These are phyloP conservation scores for Nicotiana benthamiana DNA, from an alignment of 257 asterid genomes.

Conservation along the genomic window DNA sequence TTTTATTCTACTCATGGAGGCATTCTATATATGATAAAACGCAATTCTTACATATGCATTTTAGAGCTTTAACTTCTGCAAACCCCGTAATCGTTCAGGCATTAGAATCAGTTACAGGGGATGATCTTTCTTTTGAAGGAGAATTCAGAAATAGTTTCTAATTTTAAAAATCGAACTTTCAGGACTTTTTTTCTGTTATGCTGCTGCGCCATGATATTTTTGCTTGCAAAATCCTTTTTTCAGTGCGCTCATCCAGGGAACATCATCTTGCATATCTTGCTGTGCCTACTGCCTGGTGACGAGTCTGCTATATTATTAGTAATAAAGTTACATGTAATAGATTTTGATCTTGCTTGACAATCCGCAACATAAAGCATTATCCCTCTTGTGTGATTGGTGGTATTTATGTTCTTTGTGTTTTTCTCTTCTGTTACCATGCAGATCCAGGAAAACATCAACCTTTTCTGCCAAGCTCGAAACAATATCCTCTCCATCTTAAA, in stretches of 20 bases:
- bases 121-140: background rate
- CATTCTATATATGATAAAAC: background rate
- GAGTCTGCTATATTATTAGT: constrained; percentile 3
- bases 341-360: constrained; percentile 7
- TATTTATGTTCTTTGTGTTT: no score
- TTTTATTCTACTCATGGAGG: background rate
- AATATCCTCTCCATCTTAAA: constrained; percentile 50
- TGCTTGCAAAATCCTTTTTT: background rate
- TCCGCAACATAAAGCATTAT: background rate
- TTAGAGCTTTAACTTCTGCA: background rate
- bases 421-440: constrained; percentile 17
- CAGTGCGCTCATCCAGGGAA: background rate
- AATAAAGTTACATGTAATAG: background rate
- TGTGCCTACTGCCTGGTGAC: background rate
- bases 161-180: background rate
- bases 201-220: background rate
- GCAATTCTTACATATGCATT: background rate
- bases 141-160: background rate
- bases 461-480: constrained; percentile 59
- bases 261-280: background rate
- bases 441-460: constrained; percentile 64
- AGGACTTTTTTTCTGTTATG: background rate
- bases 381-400: constrained; percentile 9
- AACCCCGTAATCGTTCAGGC: background rate
- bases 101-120: background rate